Conservation (phyloP, 768 basidiomycete species). For the Leccinellum albellum region DNA sequence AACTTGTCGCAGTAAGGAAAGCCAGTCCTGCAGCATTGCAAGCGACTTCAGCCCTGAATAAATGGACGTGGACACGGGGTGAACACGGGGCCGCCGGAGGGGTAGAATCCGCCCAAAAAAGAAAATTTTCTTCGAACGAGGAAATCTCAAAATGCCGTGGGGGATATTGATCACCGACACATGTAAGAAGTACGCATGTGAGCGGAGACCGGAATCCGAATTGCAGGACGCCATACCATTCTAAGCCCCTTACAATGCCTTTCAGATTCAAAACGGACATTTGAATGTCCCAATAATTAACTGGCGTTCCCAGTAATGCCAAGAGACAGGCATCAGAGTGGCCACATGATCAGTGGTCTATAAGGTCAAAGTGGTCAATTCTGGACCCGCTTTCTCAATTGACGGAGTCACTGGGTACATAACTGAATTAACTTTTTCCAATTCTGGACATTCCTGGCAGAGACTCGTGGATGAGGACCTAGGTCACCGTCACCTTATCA, state of each 20-base stretch:
- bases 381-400: slow-evolving; percentile 1
- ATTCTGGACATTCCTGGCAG: neutral
- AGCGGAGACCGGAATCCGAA: neutral
- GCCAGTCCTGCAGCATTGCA: neutral
- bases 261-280: neutral
- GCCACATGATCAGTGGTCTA: slow-evolving; percentile 8
- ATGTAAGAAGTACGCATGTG: neutral
- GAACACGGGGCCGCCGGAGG: neutral
- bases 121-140: neutral
- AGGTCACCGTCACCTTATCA: slow-evolving; percentile 26
- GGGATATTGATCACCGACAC: neutral
- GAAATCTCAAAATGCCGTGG: neutral
- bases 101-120: neutral
- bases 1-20: neutral
- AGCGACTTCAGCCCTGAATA: neutral
- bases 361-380: neutral
- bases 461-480: slow-evolving; percentile 18
- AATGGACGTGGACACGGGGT: neutral
- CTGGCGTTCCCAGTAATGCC: neutral
- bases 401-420: neutral
- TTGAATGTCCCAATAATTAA: neutral
- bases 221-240: neutral
- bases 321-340: neutral
- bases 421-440: neutral
- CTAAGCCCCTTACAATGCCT: neutral